phyloP scores from a whole-genome alignment of 1,284 basidiomycete genomes.

The Rhodofomes roseus region DNA sequence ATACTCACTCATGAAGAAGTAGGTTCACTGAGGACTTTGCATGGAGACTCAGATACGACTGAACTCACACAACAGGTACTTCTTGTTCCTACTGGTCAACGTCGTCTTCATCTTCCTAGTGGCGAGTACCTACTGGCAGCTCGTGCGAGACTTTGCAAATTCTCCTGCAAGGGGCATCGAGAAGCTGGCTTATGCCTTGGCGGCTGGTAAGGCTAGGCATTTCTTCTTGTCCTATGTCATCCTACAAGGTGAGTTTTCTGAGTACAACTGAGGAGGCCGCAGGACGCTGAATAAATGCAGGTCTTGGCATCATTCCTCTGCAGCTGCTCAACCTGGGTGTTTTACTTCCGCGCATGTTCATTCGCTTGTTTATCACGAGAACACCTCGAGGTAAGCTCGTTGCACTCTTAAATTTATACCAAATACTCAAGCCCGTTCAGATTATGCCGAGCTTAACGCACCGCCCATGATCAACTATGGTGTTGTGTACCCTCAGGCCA shows the following conservation, averaged over 20 bases:
- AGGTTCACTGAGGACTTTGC: slow-evolving; percentile 19
- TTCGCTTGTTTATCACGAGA: slow-evolving; percentile 69
- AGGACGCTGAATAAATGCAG: slow-evolving; percentile 33
- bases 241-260: slow-evolving; percentile 64
- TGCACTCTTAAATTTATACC: too few species aligned
- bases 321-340: slow-evolving; percentile 90
- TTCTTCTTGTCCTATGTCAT: slow-evolving; percentile 97
- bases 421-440: slow-evolving; percentile 34
- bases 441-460: slow-evolving; percentile 95
- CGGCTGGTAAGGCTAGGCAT: slow-evolving; percentile 74
- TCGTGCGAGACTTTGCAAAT: slow-evolving; percentile 83
- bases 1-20: slow-evolving; percentile 92
- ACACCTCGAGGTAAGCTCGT: slow-evolving; percentile 80
- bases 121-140: slow-evolving; percentile 86
- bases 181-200: slow-evolving; percentile 81
- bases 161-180: slow-evolving; percentile 87
- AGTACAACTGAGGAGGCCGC: too few species aligned
- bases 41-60: neutral
- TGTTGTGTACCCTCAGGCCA: slow-evolving; percentile 89
- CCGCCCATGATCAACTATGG: slow-evolving; percentile 97
- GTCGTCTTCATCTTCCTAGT: slow-evolving; percentile 96
- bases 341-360: slow-evolving; percentile 72
- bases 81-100: slow-evolving; percentile 90
- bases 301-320: slow-evolving; percentile 90
- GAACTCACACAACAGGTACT: slow-evolving; percentile 58